Percentiles rank a stretch among this genome's conserved stretches.
These are phyloP conservation scores for Monilinia vaccinii-corymbosi DNA, from an alignment of 2,329 filamentous ascomycete genomes.

Conservation along the genomic window DNA sequence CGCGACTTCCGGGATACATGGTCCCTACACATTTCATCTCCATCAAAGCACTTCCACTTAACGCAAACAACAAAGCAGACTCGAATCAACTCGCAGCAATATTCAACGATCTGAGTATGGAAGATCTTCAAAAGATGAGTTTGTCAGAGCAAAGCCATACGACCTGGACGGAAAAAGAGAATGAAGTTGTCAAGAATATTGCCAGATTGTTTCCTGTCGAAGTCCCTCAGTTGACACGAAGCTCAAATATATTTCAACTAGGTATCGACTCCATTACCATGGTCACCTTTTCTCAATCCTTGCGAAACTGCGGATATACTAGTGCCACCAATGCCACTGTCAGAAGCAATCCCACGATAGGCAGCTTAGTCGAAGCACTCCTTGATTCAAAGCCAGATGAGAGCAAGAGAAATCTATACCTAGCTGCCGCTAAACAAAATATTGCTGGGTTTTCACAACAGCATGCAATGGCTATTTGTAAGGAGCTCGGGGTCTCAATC, in stretches of 20 bases:
- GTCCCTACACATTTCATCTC: constrained; percentile 75
- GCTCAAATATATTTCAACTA: constrained; percentile 70
- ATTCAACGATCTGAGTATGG: constrained; percentile 50
- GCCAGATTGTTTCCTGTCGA: constrained; percentile 31
- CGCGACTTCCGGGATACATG: constrained; percentile 75
- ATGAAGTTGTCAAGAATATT: constrained; percentile 44
- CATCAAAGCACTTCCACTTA: constrained; percentile 65
- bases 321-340: constrained; percentile 56
- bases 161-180: constrained; percentile 33
- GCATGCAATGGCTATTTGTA: constrained; percentile 29
- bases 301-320: constrained; percentile 55
- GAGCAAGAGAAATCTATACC: constrained; percentile 16
- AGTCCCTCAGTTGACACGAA: constrained; percentile 36
- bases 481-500: constrained; percentile 40
- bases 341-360: constrained; percentile 50
- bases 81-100: constrained; percentile 57
- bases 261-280: constrained; percentile 84
- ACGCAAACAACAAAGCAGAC: constrained; percentile 84
- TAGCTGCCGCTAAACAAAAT: constrained; percentile 31
- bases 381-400: neutral
- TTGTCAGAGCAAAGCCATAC: constrained; percentile 25
- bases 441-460: constrained; percentile 33
- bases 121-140: constrained; percentile 51
- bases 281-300: constrained; percentile 54
- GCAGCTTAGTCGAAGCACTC: constrained; percentile 34